Evolutionary conservation across 306 rosid species (phyloP).

Genomic region (Vigna mungo): DNA sequence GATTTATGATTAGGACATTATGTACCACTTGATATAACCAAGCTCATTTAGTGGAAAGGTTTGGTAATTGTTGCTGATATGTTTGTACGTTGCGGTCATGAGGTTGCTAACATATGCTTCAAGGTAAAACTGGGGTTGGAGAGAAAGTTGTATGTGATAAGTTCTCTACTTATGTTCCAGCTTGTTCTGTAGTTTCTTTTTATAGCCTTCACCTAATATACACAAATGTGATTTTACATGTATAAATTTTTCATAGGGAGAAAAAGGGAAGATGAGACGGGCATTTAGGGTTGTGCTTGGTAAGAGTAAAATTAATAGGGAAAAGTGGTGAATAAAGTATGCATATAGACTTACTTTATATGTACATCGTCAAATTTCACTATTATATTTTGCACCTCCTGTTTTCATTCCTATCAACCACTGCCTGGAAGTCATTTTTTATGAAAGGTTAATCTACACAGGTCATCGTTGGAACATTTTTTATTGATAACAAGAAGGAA

Average conservation of each 20-base stretch:
- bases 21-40: not conserved
- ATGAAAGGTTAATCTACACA: conserved; percentile 47
- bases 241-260: not conserved
- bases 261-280: not conserved
- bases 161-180: not conserved
- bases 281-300: conserved; percentile 8
- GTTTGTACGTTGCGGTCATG: not conserved
- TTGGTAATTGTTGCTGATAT: not conserved
- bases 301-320: conserved; percentile 12
- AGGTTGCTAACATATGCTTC: conserved; percentile 17
- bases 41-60: not conserved
- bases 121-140: conserved; percentile 17
- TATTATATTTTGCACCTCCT: not conserved
- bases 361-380: conserved; percentile 26
- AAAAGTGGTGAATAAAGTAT: conserved; percentile 3
- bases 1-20: not conserved
- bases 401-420: conserved; percentile 20
- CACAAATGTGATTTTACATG: conserved; percentile 17
- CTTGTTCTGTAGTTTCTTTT: conserved; percentile 35
- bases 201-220: conserved; percentile 38
- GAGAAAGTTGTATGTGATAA: conserved; percentile 9
- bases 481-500: conserved; percentile 75
- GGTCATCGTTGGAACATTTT: conserved; percentile 92
- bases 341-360: not conserved
- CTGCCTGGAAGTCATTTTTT: conserved; percentile 27